Evolutionary conservation across 208 protist genomes (phyloP).

Genomic region (Porcisia deanei): DNA sequence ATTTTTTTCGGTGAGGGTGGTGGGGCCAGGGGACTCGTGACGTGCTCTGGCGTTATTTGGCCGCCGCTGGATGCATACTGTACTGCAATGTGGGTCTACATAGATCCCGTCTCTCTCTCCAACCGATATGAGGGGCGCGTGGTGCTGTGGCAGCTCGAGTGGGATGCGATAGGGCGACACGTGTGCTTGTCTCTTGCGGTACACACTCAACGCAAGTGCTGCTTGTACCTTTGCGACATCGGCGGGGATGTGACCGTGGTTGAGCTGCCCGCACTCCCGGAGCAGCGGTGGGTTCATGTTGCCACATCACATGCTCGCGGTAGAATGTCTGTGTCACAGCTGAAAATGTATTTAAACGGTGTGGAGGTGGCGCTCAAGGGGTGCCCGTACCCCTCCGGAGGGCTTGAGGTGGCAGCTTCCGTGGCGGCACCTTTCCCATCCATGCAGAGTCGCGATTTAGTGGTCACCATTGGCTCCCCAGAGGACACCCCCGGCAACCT

Average conservation of each 20-base stretch:
- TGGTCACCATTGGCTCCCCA: conserved; percentile 43
- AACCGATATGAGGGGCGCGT: conserved; percentile 22
- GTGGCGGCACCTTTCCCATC: conserved; percentile 25
- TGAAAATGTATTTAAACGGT: conserved; percentile 51
- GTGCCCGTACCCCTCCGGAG: conserved; percentile 37
- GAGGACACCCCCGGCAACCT: conserved; percentile 20
- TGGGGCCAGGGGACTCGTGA: conserved; percentile 38
- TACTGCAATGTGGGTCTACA: conserved; percentile 45
- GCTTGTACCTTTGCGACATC: conserved; percentile 33
- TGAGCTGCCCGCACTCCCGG: conserved; percentile 51
- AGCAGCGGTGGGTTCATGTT: conserved; percentile 53
- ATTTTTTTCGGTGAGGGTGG: conserved; percentile 45
- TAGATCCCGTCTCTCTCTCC: conserved; percentile 23
- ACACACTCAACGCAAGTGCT: conserved; percentile 28
- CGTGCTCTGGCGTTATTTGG: conserved; percentile 42
- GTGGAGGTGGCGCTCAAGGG: conserved; percentile 29
- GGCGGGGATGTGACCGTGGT: conserved; percentile 30
- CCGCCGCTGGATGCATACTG: conserved; percentile 61
- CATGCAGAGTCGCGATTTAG: conserved; percentile 26
- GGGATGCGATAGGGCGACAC: conserved; percentile 27
- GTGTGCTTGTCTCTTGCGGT: conserved; percentile 32
- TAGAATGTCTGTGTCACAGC: conserved; percentile 38
- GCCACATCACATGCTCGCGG: conserved; percentile 37
- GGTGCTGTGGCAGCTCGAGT: conserved; percentile 48
- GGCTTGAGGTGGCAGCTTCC: conserved; percentile 26